These are phyloP conservation scores for Yamadazyma ubonensis DNA, from an alignment of 805 yeast genomes.

Conservation along the genomic window DNA sequence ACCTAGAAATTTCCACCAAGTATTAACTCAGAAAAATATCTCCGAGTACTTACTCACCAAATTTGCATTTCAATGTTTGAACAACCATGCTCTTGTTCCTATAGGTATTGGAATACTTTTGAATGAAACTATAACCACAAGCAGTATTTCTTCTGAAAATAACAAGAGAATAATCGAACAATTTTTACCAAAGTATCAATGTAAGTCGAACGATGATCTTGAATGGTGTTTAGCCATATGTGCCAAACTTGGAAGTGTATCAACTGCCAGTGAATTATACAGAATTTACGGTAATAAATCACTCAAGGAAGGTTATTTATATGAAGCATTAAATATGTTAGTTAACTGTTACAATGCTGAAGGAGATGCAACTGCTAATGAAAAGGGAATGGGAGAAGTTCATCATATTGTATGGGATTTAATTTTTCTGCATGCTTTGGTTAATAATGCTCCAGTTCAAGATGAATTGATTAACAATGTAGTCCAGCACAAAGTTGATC, in stretches of 20 bases:
- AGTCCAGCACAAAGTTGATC: constrained; percentile 35
- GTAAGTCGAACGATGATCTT: constrained; percentile 68
- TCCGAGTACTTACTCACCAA: constrained; percentile 56
- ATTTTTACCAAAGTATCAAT: constrained; percentile 58
- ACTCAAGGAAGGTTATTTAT: constrained; percentile 52
- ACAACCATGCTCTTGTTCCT: constrained; percentile 55
- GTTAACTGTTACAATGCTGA: constrained; percentile 57
- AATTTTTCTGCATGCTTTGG: constrained; percentile 58
- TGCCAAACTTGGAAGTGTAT: constrained; percentile 61
- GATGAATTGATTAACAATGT: constrained; percentile 56
- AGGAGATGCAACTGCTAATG: constrained; percentile 14
- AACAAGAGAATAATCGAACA: constrained; percentile 47
- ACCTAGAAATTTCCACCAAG: neutral
- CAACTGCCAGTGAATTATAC: constrained; percentile 56
- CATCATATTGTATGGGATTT: constrained; percentile 56
- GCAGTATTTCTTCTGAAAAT: constrained; percentile 36
- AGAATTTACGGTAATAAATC: constrained; percentile 48
- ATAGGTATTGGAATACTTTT: constrained; percentile 65
- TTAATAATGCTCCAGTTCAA: constrained; percentile 52
- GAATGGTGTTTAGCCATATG: constrained; percentile 78
- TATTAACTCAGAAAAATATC: constrained; percentile 29
- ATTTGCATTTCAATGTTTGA: constrained; percentile 54
- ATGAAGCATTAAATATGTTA: constrained; percentile 64
- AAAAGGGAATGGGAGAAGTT: constrained; percentile 41
- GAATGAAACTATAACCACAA: constrained; percentile 41